A percentile compares a stretch with the other conserved stretches of the same genome.
Evolutionary conservation across 352 stramenopile species (phyloP).

Genomic region (Blastocystis sp.): DNA sequence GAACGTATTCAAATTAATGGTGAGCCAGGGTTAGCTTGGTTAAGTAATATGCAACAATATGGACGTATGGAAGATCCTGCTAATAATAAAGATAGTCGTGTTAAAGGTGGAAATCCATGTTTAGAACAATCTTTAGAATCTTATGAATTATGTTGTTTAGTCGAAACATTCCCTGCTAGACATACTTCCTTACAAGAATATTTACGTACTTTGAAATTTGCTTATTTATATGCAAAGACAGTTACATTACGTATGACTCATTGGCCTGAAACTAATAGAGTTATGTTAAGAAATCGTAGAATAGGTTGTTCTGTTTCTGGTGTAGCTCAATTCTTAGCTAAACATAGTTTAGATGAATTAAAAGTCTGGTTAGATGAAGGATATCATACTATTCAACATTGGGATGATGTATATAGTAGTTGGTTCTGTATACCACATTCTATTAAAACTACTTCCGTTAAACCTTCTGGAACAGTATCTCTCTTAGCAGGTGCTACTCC

Average conservation of each 20-base stretch:
- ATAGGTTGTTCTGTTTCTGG: conserved; percentile 72
- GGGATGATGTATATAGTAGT: conserved; percentile 50
- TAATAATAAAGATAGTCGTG: conserved; percentile 57
- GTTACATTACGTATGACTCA: conserved; percentile 68
- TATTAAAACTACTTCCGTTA: conserved; percentile 76
- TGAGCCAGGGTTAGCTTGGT: conserved; percentile 70
- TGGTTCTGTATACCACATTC: conserved; percentile 57
- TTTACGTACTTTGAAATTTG: conserved; percentile 59
- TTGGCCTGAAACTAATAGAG: conserved; percentile 65
- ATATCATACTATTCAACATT: conserved; percentile 56
- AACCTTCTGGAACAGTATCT: conserved; percentile 62
- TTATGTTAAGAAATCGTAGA: conserved; percentile 69
- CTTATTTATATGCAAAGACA: conserved; percentile 72
- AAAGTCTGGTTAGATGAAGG: conserved; percentile 62
- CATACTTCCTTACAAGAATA: conserved; percentile 65
- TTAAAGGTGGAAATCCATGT: conserved; percentile 67
- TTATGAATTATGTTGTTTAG: conserved; percentile 76
- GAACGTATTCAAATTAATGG: conserved; percentile 61
- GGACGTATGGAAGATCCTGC: conserved; percentile 61
- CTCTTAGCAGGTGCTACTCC: conserved; percentile 68
- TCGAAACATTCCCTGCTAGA: conserved; percentile 69
- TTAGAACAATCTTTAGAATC: conserved; percentile 70
- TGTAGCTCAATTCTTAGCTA: conserved; percentile 66
- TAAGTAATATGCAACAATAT: conserved; percentile 70
- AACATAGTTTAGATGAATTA: conserved; percentile 56